phyloP scores from a whole-genome alignment of 768 basidiomycete genomes.

The Xerocomus brunneocitrinus region DNA sequence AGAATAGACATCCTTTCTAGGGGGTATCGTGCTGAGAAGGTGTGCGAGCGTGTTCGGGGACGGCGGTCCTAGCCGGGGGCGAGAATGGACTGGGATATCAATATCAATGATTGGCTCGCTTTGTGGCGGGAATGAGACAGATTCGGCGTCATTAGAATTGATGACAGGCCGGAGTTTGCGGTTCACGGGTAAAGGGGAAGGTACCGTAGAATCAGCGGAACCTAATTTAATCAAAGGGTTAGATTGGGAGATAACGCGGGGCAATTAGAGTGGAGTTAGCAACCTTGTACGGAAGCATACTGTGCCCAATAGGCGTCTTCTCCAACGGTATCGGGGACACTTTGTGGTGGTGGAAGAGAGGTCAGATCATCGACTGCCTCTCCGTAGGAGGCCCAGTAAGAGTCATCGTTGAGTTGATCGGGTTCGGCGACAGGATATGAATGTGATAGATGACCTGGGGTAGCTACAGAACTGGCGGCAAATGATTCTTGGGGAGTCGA shows the following conservation, averaged over 20 bases:
- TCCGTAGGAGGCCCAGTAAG: conserved; percentile 69
- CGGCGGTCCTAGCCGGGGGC: conserved; percentile 16
- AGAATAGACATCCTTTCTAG: conserved; percentile 17
- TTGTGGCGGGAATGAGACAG: conserved; percentile 4
- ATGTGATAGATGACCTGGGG: neutral
- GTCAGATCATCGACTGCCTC: conserved; percentile 30
- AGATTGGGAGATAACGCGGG: conserved; percentile 3
- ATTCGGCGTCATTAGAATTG: conserved; percentile 2
- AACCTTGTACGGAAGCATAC: conserved; percentile 68
- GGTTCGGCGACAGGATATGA: neutral
- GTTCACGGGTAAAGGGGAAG: conserved; percentile 39
- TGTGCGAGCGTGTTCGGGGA: conserved; percentile 23
- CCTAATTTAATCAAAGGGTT: conserved; percentile 36
- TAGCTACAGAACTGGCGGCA: conserved; percentile 2
- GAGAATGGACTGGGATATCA: conserved; percentile 15
- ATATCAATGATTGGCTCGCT: conserved; percentile 8
- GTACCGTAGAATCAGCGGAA: conserved; percentile 66
- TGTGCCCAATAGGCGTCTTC: conserved; percentile 77
- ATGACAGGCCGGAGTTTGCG: conserved; percentile 23
- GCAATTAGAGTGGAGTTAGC: conserved; percentile 15
- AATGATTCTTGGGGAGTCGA: conserved; percentile 25
- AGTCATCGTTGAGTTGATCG: conserved; percentile 38
- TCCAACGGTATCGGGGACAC: conserved; percentile 9
- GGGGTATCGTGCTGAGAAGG: conserved; percentile 27
- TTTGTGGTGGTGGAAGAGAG: conserved; percentile 13